These are phyloP conservation scores for Chlorella variabilis DNA, from an alignment of 163 green algal species.

Conservation along the genomic window DNA sequence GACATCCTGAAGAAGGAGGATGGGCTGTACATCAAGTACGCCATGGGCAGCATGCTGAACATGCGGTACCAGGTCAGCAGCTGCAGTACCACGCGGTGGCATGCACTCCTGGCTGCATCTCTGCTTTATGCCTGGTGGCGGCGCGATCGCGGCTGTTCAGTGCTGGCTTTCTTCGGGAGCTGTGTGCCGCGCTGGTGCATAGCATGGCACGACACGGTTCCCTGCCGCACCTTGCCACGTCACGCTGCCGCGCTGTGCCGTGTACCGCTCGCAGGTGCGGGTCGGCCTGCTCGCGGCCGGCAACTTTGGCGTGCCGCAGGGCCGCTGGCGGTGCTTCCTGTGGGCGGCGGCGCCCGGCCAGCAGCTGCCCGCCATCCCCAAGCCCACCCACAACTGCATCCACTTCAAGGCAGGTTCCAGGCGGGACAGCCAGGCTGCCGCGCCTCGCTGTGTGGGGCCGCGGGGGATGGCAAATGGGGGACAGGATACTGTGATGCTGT, in stretches of 20 bases:
- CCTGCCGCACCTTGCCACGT: too few relatives aligned
- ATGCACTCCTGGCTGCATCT: too few relatives aligned
- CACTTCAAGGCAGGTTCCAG: conserved; percentile 20
- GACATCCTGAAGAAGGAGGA: conserved; percentile 80
- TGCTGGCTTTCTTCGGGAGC: too few relatives aligned
- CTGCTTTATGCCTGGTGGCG: too few relatives aligned
- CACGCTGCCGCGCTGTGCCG: too few relatives aligned
- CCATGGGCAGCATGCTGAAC: conserved; percentile 56
- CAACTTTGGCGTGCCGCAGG: conserved; percentile 69
- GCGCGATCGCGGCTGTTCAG: too few relatives aligned
- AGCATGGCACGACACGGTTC: too few relatives aligned
- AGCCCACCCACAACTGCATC: conserved; percentile 58
- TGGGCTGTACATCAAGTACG: conserved; percentile 71
- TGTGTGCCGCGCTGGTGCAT: too few relatives aligned
- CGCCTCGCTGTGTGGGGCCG: too few relatives aligned
- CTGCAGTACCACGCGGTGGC: not conserved
- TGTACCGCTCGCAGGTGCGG: conserved; percentile 65
- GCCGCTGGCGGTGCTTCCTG: conserved; percentile 60
- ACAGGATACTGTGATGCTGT: too few relatives aligned
- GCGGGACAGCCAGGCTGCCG: not conserved
- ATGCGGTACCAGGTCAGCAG: conserved; percentile 63
- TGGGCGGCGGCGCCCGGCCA: conserved; percentile 62
- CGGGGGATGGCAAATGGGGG: too few relatives aligned
- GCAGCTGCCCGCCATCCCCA: conserved; percentile 74
- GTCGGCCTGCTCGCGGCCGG: conserved; percentile 64